Conservation (phyloP, 768 basidiomycete species). For the Gymnopilus junonius region DNA sequence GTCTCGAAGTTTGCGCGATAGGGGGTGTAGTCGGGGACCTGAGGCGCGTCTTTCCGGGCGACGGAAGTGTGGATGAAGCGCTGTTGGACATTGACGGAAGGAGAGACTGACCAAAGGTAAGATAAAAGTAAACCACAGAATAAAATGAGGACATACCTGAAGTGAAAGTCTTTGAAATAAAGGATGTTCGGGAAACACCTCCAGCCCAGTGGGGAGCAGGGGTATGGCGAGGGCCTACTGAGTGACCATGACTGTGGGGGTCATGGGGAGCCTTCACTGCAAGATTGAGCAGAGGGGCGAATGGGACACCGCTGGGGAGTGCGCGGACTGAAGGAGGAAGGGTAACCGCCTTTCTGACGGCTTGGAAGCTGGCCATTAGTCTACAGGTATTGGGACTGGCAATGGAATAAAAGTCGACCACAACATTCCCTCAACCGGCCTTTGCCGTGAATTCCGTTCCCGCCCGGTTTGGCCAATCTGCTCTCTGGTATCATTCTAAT, state of each 20-base stretch:
- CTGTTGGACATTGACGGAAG: constrained; percentile 60
- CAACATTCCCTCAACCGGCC: constrained; percentile 31
- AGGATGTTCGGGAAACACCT: constrained; percentile 55
- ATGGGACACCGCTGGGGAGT: constrained; percentile 80
- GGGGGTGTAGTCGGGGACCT: constrained; percentile 87
- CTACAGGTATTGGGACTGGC: constrained; percentile 25
- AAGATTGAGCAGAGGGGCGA: constrained; percentile 76
- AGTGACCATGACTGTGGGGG: constrained; percentile 62
- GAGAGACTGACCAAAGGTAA: constrained; percentile 45
- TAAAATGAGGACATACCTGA: constrained; percentile 51
- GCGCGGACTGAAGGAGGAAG: constrained; percentile 81
- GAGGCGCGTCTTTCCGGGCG: constrained; percentile 66
- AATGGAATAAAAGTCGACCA: constrained; percentile 26
- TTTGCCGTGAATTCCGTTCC: constrained; percentile 49
- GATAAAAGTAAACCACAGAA: neutral
- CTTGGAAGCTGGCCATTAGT: constrained; percentile 72
- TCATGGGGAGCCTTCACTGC: constrained; percentile 69
- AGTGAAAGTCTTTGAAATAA: constrained; percentile 67
- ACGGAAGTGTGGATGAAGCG: constrained; percentile 83
- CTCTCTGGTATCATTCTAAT: neutral
- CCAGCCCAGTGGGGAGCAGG: constrained; percentile 65
- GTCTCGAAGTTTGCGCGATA: constrained; percentile 72
- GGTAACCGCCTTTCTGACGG: constrained; percentile 82
- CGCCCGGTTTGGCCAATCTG: constrained; percentile 29
- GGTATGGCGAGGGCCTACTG: constrained; percentile 62